These are phyloP conservation scores for Carex littledalei DNA, from an alignment of 176 grass and related monocot species.

Conservation along the genomic window DNA sequence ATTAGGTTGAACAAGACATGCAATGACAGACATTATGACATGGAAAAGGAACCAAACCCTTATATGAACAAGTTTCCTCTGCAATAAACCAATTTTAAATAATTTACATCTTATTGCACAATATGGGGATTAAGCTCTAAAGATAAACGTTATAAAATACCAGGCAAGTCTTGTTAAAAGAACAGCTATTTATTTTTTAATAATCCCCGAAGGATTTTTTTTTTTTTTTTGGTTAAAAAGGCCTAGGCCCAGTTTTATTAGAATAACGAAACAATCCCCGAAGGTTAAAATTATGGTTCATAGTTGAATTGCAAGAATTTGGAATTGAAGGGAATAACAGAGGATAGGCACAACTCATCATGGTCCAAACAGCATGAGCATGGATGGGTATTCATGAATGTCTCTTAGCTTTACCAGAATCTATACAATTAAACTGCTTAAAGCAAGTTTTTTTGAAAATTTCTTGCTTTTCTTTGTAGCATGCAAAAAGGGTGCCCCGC, in stretches of 20 bases:
- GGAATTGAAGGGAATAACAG: not conserved
- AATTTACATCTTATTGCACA: not conserved
- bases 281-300: not conserved
- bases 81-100: not conserved
- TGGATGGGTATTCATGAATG: slow-evolving; percentile 25
- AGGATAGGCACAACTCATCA: slow-evolving; percentile 12
- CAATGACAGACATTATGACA: slow-evolving; percentile 27
- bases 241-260: too few species aligned
- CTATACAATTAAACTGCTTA: not conserved
- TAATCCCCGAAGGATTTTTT: not conserved
- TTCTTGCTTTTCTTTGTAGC: slow-evolving; percentile 22
- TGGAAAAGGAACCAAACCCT: slow-evolving; percentile 23
- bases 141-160: not conserved
- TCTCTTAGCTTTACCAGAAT: slow-evolving; percentile 30
- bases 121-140: not conserved
- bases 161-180: not conserved
- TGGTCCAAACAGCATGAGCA: slow-evolving; percentile 27
- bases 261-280: not conserved
- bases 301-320: slow-evolving; percentile 2
- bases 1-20: slow-evolving; percentile 23
- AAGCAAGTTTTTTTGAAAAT: not conserved
- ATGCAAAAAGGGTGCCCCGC: slow-evolving; percentile 15
- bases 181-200: not conserved
- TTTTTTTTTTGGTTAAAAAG: too few species aligned
- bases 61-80: not conserved